A percentile compares a stretch with the other conserved stretches of the same genome.
phyloP scores from a whole-genome alignment of 2,329 filamentous ascomycete genomes.

The Cercospora sp. region DNA sequence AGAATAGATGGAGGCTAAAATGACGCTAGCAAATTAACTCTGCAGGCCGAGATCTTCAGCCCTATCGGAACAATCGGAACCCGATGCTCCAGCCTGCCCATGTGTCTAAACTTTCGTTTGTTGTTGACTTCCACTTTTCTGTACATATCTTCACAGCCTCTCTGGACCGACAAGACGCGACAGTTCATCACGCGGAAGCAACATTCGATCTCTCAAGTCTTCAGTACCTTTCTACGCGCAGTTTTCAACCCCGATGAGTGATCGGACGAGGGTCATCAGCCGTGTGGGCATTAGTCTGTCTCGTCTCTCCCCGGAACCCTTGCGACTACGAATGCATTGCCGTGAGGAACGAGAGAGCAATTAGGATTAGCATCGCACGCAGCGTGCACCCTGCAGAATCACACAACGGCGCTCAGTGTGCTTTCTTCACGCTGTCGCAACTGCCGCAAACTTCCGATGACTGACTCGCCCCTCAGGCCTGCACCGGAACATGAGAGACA shows the following conservation, averaged over 20 bases:
- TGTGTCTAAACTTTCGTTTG: no score
- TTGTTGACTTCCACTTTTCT: background rate
- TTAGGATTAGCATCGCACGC: background rate
- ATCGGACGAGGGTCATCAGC: background rate
- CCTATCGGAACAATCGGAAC: background rate
- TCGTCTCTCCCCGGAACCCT: background rate
- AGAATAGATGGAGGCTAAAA: background rate
- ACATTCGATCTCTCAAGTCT: background rate
- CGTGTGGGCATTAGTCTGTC: background rate
- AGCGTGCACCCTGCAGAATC: background rate
- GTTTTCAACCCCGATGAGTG: background rate
- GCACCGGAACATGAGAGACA: background rate
- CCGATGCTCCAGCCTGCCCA: background rate
- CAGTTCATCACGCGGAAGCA: background rate
- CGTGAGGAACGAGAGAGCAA: background rate
- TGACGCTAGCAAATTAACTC: background rate
- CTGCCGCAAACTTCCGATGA: background rate
- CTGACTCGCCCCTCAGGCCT: background rate
- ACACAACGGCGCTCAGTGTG: background rate
- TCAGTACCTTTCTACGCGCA: background rate
- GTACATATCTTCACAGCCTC: background rate
- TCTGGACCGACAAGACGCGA: background rate
- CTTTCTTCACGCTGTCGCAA: background rate
- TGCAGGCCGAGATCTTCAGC: background rate
- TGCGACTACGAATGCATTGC: background rate